Conservation (phyloP, 768 basidiomycete species). For the Filobasidium floriforme region DNA sequence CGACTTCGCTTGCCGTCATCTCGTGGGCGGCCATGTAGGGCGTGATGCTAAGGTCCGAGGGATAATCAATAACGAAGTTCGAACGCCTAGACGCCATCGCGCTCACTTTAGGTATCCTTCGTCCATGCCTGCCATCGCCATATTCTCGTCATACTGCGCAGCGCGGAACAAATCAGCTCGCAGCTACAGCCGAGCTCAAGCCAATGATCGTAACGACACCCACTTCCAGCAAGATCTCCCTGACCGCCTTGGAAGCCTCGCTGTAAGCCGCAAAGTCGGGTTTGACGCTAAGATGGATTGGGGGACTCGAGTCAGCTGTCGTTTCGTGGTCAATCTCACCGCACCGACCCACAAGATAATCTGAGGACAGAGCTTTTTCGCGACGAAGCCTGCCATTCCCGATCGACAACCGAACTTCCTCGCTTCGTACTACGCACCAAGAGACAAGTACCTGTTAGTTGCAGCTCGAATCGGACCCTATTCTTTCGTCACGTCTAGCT, state of each 20-base stretch:
- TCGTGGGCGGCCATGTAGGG: slow-evolving; percentile 64
- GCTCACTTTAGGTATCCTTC: slow-evolving; percentile 85
- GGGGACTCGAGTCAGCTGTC: not conserved
- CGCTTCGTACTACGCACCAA: slow-evolving; percentile 65
- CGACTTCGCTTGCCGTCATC: slow-evolving; percentile 64
- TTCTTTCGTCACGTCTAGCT: slow-evolving; percentile 10
- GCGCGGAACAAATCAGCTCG: not conserved
- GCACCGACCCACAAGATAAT: slow-evolving; percentile 53
- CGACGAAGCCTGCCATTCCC: slow-evolving; percentile 95
- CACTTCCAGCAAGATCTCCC: slow-evolving; percentile 55
- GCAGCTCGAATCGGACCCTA: too few species aligned
- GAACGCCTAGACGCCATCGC: not conserved
- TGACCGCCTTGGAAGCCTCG: slow-evolving; percentile 52
- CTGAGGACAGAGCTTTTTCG: slow-evolving; percentile 85
- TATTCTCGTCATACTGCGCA: slow-evolving; percentile 39
- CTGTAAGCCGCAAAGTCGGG: slow-evolving; percentile 39
- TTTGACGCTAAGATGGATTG: slow-evolving; percentile 21
- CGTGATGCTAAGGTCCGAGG: slow-evolving; percentile 58
- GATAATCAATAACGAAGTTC: not conserved
- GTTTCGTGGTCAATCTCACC: not conserved
- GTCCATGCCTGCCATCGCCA: slow-evolving; percentile 63
- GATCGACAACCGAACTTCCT: slow-evolving; percentile 83
- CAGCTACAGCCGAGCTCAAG: not conserved
- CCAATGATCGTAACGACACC: not conserved
- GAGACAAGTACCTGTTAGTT: not conserved